Base-by-base conservation (phyloP, 2,329 filamentous ascomycete species). In the Malbranchea cinnamomea region DNA sequence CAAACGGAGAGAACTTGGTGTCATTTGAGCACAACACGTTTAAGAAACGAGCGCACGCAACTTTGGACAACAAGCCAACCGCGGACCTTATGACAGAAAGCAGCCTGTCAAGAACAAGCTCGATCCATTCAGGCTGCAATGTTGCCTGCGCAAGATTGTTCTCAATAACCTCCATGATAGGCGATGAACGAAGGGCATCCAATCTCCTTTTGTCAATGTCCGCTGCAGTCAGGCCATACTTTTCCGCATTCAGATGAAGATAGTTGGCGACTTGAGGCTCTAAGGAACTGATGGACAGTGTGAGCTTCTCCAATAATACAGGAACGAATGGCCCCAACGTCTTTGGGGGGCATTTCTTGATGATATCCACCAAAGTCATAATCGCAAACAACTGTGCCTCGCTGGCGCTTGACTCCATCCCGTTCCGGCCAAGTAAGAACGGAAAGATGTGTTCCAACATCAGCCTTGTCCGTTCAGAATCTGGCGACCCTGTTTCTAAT, bases 251-350 rank as follows among this genome's bases (percentile, higher is more conserved):
- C 37, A 94, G 72, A 53, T 94, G 89, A 30, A 93, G 66, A 50
- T 92, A 95, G 45, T 94, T 94, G 46, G 95, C 73, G 14, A 74
- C 74, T 50, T 93, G 78, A 0, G 80, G 82, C 52, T 98, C 89
- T 30, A 95, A 66, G 0, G 82, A 83, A 49, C 83, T 94, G 12
- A 95, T 63, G 3, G 92, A 65, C 0, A 74, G 75, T 2, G 98
- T 65, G 19, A 93, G 70, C 37, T 81, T 76, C 35, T 84, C 78
- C 5, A 94, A 66, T 34, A 98, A 75, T 26, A 73, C 71, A 0
- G 85, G 73, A 14, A 92, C 77, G 54, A 85, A 93, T 0, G 80
- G 76, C 23, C 78, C 70, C 9, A 98, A 60, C 2, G 76, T 68
- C 30, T 72, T 73, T n/a, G 79, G 80, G 16, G 64, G 67, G 25